Evolutionary conservation across 208 protist genomes (phyloP).

Genomic region (Wallacemonas sp.): DNA sequence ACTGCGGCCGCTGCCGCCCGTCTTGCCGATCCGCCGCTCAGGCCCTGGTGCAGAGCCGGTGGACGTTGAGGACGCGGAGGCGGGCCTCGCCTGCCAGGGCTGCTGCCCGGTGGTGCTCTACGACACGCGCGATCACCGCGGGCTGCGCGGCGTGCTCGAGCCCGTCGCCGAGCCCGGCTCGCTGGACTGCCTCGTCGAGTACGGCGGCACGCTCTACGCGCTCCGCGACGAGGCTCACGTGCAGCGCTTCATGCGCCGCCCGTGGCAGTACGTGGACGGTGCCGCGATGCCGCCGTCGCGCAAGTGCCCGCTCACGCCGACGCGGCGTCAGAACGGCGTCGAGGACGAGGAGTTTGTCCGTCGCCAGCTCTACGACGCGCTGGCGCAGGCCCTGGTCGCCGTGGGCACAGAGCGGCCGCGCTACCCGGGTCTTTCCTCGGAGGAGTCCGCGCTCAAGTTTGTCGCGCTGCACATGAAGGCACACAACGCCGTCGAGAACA

Average conservation of each 20-base stretch:
- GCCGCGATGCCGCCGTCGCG: constrained; percentile 61
- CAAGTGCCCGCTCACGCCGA: constrained; percentile 66
- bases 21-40: constrained; percentile 37
- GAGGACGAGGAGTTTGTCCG: constrained; percentile 80
- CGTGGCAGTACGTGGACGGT: constrained; percentile 83
- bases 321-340: constrained; percentile 28
- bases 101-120: constrained; percentile 93
- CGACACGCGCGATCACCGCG: constrained; percentile 77
- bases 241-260: constrained; percentile 71
- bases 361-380: constrained; percentile 82
- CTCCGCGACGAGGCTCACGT: constrained; percentile 54
- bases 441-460: constrained; percentile 90
- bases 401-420: constrained; percentile 65
- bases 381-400: constrained; percentile 79
- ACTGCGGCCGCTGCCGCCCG: constrained; percentile 49
- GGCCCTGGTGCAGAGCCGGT: not conserved
- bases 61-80: constrained; percentile 3
- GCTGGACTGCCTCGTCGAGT: constrained; percentile 64
- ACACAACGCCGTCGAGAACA: constrained; percentile 58
- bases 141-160: constrained; percentile 79
- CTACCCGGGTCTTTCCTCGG: constrained; percentile 79
- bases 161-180: constrained; percentile 70
- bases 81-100: constrained; percentile 60
- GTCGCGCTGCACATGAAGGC: constrained; percentile 90
- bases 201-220: constrained; percentile 78